Evolutionary conservation across 768 basidiomycete genomes (phyloP).

Genomic region (Rhodotorula diobovata): DNA sequence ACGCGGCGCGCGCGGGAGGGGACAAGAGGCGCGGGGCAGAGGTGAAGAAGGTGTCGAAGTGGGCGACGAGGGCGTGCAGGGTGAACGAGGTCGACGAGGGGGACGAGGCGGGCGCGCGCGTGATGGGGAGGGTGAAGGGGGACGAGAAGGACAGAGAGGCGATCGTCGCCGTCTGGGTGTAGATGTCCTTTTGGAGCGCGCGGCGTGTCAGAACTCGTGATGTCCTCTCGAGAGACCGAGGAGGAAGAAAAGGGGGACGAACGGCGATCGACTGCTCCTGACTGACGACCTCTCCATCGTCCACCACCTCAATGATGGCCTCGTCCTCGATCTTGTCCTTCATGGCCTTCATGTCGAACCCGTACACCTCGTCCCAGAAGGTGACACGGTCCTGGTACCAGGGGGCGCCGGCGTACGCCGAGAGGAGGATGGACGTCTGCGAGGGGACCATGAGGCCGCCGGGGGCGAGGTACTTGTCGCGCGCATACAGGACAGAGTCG

Average conservation of each 20-base stretch:
- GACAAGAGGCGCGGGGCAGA: slow-evolving; percentile 40
- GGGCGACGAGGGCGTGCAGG: slow-evolving; percentile 74
- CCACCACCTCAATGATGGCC: slow-evolving; percentile 75
- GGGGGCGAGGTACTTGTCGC: slow-evolving; percentile 66
- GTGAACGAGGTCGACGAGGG: slow-evolving; percentile 53
- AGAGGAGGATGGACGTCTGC: slow-evolving; percentile 79
- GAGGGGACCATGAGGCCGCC: slow-evolving; percentile 83
- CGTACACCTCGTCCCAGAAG: slow-evolving; percentile 90
- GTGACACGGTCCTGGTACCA: slow-evolving; percentile 73
- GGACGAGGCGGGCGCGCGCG: slow-evolving; percentile 12
- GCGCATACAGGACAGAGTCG: slow-evolving; percentile 82
- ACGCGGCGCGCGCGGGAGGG: slow-evolving; percentile 33
- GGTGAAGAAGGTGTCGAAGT: slow-evolving; percentile 92
- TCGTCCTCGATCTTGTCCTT: slow-evolving; percentile 67
- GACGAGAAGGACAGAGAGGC: slow-evolving; percentile 75
- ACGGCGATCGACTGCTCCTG: slow-evolving; percentile 67
- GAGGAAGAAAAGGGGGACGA: slow-evolving; percentile 26
- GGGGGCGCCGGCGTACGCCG: slow-evolving; percentile 69
- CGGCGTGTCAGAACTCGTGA: neutral
- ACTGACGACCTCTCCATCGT: slow-evolving; percentile 62
- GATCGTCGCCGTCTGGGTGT: slow-evolving; percentile 60
- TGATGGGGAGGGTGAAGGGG: slow-evolving; percentile 62
- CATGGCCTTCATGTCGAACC: slow-evolving; percentile 86
- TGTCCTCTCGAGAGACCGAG: too few species aligned
- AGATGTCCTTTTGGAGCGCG: slow-evolving; percentile 65